Conservation (phyloP, 2,329 filamentous ascomycete genomes). For the Pseudopyrenochaeta lycopersici region DNA sequence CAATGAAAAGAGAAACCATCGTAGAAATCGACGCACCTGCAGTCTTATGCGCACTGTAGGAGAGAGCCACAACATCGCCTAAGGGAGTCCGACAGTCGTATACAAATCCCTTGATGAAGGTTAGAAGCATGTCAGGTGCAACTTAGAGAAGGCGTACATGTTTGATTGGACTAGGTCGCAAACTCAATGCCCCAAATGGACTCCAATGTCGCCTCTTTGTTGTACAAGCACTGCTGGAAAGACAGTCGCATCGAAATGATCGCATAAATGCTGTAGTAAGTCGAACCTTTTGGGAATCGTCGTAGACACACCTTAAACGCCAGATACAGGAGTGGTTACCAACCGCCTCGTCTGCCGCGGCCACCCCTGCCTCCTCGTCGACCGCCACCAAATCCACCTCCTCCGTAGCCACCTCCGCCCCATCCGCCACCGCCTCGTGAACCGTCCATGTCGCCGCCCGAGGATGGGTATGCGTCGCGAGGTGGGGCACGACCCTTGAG, state of each 20-base stretch:
- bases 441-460: conserved; percentile 35
- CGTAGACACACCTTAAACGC: conserved; percentile 50
- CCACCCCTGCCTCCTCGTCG: conserved; percentile 37
- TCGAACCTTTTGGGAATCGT: conserved; percentile 38
- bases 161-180: conserved; percentile 42
- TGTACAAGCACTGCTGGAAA: conserved; percentile 33
- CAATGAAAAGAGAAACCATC: not conserved
- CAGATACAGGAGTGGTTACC: conserved; percentile 36
- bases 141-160: conserved; percentile 45
- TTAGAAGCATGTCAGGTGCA: conserved; percentile 42
- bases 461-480: conserved; percentile 47
- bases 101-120: conserved; percentile 36
- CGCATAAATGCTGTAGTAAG: conserved; percentile 43
- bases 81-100: conserved; percentile 7
- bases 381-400: conserved; percentile 29
- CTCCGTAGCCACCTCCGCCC: conserved; percentile 28
- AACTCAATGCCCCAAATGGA: conserved; percentile 22
- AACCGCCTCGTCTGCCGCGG: conserved; percentile 38
- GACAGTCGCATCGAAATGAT: conserved; percentile 25
- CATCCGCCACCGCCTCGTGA: conserved; percentile 35
- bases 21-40: conserved; percentile 4
- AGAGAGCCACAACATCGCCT: not conserved
- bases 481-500: conserved; percentile 76
- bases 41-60: not conserved
- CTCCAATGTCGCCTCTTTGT: conserved; percentile 25